Evolutionary conservation across 2,329 filamentous ascomycete genomes (phyloP), one percentile per base, ranked within the genome.

Genomic region (Grosmannia huntii): DNA sequence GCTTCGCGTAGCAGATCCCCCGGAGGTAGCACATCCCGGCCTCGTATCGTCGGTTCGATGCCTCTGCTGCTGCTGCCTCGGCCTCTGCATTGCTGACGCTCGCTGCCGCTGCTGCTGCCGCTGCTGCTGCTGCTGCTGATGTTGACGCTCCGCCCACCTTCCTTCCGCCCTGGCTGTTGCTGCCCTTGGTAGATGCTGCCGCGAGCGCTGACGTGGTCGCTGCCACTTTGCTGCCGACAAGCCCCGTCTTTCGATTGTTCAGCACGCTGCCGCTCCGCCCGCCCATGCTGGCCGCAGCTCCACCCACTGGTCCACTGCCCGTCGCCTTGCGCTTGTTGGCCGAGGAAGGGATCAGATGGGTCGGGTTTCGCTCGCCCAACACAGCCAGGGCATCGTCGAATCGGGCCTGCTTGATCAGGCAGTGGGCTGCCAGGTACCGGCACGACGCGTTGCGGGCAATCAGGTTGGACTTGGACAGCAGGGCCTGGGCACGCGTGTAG

Each of bases 11-110:
- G 76, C 95, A 97, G 55, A 96, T 80, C 5, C 94, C 94, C 27
- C 94, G 81, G 56, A 99, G 75, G 69, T 95, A 96, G 74, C 94
- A 99, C 91, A 99, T 99, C 67, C 87, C 90, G 0, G 94, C 94
- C 73, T 99, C 92, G 66, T 94, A 95, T 60, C 89, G 86, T 60
- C 95, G 77, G 68, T 87, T 89, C 4, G 62, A 62, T 16, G 62
- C 61, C n/a, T 62, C 62, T 0, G 61, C 62, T 1, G 59, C 59
- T 1, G 62, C 61, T n/a, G 59, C 58, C 16, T 54, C 55, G 2
- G 57, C 54, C 7, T 48, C 58, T 1, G 52, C 46, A 10, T 12
- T 49, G 36, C 14, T 38, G 36, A 38, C 36, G 36, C 36, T 38
- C 14, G 12, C 36, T 4, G 14, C 36, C 5, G 36, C 36, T 16